These are phyloP conservation scores for Penicillium waksmanii DNA, from an alignment of 495 filamentous ascomycete species.

Conservation along the genomic window DNA sequence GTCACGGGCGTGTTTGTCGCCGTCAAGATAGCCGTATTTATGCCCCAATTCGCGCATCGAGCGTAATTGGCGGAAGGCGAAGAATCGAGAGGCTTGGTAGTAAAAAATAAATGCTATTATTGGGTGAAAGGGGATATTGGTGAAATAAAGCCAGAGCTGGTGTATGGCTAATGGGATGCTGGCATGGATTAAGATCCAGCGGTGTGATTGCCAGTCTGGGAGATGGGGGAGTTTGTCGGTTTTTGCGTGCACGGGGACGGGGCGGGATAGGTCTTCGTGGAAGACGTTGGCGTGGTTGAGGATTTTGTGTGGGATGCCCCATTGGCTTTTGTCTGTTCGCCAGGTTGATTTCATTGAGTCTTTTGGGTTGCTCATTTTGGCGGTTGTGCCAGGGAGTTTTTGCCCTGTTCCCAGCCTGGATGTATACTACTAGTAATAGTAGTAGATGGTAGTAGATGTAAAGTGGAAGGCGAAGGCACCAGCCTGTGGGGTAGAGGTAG, in stretches of 20 bases:
- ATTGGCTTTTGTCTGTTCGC: slow-evolving; percentile 30
- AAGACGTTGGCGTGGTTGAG: slow-evolving; percentile 34
- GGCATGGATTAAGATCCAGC: slow-evolving; percentile 37
- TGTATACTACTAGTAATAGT: neutral
- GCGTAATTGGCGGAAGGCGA: slow-evolving; percentile 17
- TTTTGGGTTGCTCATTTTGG: slow-evolving; percentile 26
- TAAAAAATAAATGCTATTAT: slow-evolving; percentile 34
- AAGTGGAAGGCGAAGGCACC: neutral
- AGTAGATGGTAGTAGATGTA: neutral
- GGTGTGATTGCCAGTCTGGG: slow-evolving; percentile 31
- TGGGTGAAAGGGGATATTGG: slow-evolving; percentile 24
- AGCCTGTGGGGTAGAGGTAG: neutral
- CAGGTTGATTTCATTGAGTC: slow-evolving; percentile 47
- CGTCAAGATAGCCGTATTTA: slow-evolving; percentile 21
- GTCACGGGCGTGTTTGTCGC: slow-evolving; percentile 24
- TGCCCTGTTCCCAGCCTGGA: too few species aligned
- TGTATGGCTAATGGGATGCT: slow-evolving; percentile 30
- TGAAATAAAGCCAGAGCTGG: slow-evolving; percentile 33
- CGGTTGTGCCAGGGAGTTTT: neutral
- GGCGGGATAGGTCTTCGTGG: slow-evolving; percentile 26
- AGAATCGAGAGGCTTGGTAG: slow-evolving; percentile 17
- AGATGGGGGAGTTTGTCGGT: slow-evolving; percentile 37
- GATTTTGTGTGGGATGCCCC: slow-evolving; percentile 35
- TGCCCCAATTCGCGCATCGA: slow-evolving; percentile 21
- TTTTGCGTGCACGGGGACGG: slow-evolving; percentile 38